Base-by-base conservation (phyloP, 2,329 filamentous ascomycete genomes). In the Exophiala oligosperma region DNA sequence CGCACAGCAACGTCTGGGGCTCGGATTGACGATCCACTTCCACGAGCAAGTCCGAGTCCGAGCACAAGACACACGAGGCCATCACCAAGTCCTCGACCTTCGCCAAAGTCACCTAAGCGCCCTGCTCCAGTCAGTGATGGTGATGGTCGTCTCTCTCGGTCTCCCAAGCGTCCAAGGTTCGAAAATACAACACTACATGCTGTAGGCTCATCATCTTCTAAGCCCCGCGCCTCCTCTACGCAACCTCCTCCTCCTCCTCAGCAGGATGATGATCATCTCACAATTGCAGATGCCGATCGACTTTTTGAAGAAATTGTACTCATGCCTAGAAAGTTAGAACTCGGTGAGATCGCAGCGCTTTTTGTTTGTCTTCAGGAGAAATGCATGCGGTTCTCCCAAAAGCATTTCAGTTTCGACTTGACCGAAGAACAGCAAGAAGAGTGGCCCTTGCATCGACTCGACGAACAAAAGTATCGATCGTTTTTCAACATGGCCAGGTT, bases 381-480 rank as follows among this genome's bases (percentile, higher is more conserved):
- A 37, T 48, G 56, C 32, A 62, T 57, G 1, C 23, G 29, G 3
- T 61, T 64, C 44, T 53, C 58, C 28, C 26, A 46, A 3, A 14
- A 49, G 23, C 49, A 58, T 52, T 66, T 65, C 54, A 38, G 44
- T 32, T 65, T 57, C 53, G 40, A 62, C 2, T 48, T 65, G 47
- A 59, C 55, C 4, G 35, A 43, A 2, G 52, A 57, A 14, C 46
- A 62, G 29, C 17, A 54, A 37, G 47, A 48, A 2, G 60, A 40
- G 3, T 64, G 62, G 62, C 60, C 62, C 6, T n/a, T 64, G 54
- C 57, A 63, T 26, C 44, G 41, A 2, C 44, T 61, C 9, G 48
- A 35, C 32, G 6, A 51, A 29, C 23, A 46, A 58, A 24, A 35
- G 8, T 59, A 62, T 41, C 8, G 47, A 28, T 26, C 47, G 4